Evolutionary conservation across 164 flowering plant species (phyloP).

Genomic region (Stephania japonica): DNA sequence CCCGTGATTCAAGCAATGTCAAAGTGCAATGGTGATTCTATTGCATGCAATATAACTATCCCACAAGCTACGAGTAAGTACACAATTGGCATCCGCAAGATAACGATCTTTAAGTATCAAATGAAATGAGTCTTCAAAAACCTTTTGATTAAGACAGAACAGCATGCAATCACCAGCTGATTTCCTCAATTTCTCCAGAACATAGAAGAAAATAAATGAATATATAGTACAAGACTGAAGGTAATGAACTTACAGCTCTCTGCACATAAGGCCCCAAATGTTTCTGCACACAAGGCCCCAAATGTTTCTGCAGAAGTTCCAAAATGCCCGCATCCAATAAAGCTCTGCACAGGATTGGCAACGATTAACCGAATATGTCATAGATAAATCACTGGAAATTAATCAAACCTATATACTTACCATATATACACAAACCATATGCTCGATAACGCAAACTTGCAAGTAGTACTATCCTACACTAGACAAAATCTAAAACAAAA

Average conservation of each 20-base stretch:
- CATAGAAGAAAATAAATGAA: constrained; percentile 1
- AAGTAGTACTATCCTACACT: too few species aligned
- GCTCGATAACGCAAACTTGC: too few species aligned
- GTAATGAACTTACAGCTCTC: constrained; percentile 69
- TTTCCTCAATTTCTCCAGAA: background rate
- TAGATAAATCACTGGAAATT: too few species aligned
- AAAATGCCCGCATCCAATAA: too few species aligned
- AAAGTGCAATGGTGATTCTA: background rate
- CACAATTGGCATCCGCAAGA: background rate
- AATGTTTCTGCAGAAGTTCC: too few species aligned
- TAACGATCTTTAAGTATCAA: background rate
- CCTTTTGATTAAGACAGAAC: background rate
- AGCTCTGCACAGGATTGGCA: too few species aligned
- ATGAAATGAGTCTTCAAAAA: background rate
- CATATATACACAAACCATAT: too few species aligned
- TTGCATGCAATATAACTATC: background rate
- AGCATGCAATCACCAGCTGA: background rate
- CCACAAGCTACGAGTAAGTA: background rate
- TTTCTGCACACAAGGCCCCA: too few species aligned
- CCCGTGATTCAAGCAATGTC: background rate
- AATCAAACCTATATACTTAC: too few species aligned
- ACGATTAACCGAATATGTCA: too few species aligned
- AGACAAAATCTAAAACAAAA: too few species aligned
- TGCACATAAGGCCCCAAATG: constrained; percentile 85
- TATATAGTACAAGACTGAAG: constrained; percentile 1